Evolutionary conservation across 148 eudicot species (phyloP).

Genomic region (Silene uniflora): DNA sequence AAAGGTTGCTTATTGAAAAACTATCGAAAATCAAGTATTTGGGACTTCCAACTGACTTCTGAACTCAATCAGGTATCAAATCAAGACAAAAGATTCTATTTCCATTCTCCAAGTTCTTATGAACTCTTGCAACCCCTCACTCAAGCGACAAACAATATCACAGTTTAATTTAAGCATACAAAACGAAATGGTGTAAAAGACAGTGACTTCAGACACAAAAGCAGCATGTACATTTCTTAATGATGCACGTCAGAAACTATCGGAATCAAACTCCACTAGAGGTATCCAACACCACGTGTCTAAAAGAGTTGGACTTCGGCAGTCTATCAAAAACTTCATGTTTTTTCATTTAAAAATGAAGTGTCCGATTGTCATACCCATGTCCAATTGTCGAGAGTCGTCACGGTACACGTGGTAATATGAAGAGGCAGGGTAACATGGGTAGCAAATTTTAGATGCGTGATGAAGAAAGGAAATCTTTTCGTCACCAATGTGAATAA

Average conservation of each 20-base stretch:
- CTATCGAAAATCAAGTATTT: neutral
- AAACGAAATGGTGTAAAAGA: neutral
- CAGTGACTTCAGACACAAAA: neutral
- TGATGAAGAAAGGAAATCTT: neutral
- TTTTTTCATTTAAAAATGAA: no score
- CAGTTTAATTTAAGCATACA: neutral
- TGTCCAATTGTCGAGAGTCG: no score
- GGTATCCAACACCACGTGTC: no score
- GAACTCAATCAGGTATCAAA: slow-evolving; percentile 2
- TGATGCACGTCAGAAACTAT: neutral
- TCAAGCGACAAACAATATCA: neutral
- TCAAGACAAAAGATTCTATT: neutral
- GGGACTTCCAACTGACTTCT: neutral
- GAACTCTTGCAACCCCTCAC: neutral
- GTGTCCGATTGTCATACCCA: no score
- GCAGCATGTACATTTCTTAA: neutral
- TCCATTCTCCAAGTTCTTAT: neutral
- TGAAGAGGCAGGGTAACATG: no score
- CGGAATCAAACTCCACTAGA: no score
- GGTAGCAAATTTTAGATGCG: neutral
- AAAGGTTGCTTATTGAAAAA: slow-evolving; percentile 8
- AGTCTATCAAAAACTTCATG: no score
- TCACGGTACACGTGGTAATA: no score
- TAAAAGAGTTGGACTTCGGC: no score
- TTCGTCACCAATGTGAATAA: neutral